These are phyloP conservation scores for Umbelopsis sp. DNA, from an alignment of 371 early-diverging fungal genomes.

Conservation along the genomic window DNA sequence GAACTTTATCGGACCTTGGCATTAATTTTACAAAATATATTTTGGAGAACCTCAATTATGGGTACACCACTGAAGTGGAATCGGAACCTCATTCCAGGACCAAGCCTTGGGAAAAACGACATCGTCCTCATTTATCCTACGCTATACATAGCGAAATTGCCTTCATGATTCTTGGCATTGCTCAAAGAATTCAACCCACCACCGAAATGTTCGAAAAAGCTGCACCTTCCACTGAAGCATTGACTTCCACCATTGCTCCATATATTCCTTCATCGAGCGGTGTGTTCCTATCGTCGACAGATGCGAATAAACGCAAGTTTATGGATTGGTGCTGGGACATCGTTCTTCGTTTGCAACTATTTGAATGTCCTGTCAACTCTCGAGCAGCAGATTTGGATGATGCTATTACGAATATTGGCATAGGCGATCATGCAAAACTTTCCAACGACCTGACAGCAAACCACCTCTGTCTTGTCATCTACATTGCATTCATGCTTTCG, in stretches of 20 bases:
- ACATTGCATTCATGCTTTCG: conserved; percentile 52
- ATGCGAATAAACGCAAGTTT: conserved; percentile 33
- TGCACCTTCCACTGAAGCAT: conserved; percentile 28
- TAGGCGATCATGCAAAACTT: conserved; percentile 37
- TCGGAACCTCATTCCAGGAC: conserved; percentile 30
- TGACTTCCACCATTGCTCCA: conserved; percentile 31
- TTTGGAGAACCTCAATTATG: conserved; percentile 51
- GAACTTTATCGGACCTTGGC: conserved; percentile 26
- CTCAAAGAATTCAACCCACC: conserved; percentile 37
- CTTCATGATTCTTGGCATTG: conserved; percentile 42
- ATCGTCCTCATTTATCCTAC: conserved; percentile 29
- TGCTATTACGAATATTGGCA: conserved; percentile 36
- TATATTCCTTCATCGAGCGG: conserved; percentile 38
- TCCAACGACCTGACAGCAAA: conserved; percentile 31
- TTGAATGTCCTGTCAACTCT: conserved; percentile 44
- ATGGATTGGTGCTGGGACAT: conserved; percentile 60
- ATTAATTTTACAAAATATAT: conserved; percentile 47
- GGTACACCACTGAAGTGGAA: conserved; percentile 22
- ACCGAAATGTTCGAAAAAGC: conserved; percentile 28
- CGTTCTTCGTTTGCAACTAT: conserved; percentile 42
- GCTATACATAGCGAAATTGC: conserved; percentile 46
- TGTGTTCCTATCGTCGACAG: conserved; percentile 30
- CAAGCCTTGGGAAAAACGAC: conserved; percentile 40
- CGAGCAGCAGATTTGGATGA: conserved; percentile 37
- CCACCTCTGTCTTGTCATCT: conserved; percentile 46